A percentile compares a stretch with the other conserved stretches of the same genome.
Evolutionary conservation across 2,329 filamentous ascomycete species (phyloP).

Genomic region (Cadophora luteo-olivacea): DNA sequence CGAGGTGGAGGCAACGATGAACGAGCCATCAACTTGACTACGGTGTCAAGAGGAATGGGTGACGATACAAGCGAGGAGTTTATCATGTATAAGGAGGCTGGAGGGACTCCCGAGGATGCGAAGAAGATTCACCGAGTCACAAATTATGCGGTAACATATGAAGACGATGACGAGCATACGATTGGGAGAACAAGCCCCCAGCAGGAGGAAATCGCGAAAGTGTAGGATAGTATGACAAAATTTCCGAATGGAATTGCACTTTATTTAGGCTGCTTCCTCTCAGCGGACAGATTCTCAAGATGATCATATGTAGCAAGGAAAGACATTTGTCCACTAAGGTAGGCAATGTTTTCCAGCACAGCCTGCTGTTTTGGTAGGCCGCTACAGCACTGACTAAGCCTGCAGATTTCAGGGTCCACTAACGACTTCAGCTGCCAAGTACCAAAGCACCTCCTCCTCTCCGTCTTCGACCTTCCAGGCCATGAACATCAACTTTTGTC

Average conservation of each 20-base stretch:
- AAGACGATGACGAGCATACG: not conserved
- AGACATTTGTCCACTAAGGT: too few relatives aligned
- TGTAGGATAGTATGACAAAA: not conserved
- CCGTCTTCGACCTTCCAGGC: too few relatives aligned
- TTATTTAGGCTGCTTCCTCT: too few relatives aligned
- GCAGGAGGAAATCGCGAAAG: not conserved
- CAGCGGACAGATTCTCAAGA: too few relatives aligned
- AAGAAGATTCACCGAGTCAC: not conserved
- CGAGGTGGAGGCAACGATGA: slow-evolving; percentile 19
- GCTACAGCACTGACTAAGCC: too few relatives aligned
- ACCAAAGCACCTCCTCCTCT: too few relatives aligned
- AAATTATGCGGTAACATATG: not conserved
- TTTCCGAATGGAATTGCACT: too few relatives aligned
- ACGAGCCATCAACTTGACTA: slow-evolving; percentile 15
- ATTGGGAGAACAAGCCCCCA: not conserved
- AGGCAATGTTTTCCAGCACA: too few relatives aligned
- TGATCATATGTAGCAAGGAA: too few relatives aligned
- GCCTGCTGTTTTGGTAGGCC: too few relatives aligned
- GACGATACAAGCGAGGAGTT: slow-evolving; percentile 26
- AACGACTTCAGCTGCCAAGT: too few relatives aligned
- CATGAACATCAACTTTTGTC: not conserved
- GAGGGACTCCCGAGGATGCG: not conserved
- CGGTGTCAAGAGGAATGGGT: slow-evolving; percentile 9
- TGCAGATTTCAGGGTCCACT: too few relatives aligned
- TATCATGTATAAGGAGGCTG: slow-evolving; percentile 17